Conservation (phyloP, 768 basidiomycete genomes). For the Amanita jacksonii region DNA sequence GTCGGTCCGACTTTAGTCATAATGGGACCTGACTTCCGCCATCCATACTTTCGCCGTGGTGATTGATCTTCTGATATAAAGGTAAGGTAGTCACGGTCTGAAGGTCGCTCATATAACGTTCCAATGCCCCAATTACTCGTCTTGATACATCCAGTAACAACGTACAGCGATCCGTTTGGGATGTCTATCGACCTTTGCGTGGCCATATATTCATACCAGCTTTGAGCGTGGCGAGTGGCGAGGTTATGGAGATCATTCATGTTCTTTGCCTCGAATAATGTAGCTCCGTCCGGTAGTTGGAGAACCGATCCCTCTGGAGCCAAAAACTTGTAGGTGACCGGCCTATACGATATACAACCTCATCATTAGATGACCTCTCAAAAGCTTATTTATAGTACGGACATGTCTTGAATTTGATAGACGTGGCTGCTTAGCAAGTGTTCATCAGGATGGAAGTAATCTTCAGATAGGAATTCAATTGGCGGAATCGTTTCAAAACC, state of each 20-base stretch:
- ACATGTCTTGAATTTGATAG: too few relatives aligned
- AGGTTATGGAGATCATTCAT: conserved; percentile 8
- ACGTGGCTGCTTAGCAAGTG: too few relatives aligned
- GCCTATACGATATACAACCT: too few relatives aligned
- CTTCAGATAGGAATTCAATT: too few relatives aligned
- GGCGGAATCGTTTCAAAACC: too few relatives aligned
- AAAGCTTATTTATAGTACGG: too few relatives aligned
- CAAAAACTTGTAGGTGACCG: too few relatives aligned
- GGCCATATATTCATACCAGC: conserved; percentile 13
- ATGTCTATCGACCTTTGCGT: conserved; percentile 6
- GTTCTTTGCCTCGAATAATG: conserved; percentile 1
- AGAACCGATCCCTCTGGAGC: too few relatives aligned
- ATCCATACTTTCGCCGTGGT: not conserved
- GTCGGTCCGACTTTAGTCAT: not conserved
- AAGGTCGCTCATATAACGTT: not conserved
- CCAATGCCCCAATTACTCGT: conserved; percentile 11
- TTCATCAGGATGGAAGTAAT: too few relatives aligned
- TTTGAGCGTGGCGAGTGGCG: conserved; percentile 9
- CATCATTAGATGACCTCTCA: too few relatives aligned
- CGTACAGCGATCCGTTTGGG: conserved; percentile 11
- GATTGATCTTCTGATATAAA: not conserved
- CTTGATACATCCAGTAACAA: conserved; percentile 15
- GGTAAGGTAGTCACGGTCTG: not conserved
- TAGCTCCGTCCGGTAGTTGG: conserved; percentile 11
- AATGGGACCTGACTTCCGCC: not conserved